phyloP scores from a whole-genome alignment of 2,329 filamentous ascomycete genomes.

The Sclerotinia glacialis region DNA sequence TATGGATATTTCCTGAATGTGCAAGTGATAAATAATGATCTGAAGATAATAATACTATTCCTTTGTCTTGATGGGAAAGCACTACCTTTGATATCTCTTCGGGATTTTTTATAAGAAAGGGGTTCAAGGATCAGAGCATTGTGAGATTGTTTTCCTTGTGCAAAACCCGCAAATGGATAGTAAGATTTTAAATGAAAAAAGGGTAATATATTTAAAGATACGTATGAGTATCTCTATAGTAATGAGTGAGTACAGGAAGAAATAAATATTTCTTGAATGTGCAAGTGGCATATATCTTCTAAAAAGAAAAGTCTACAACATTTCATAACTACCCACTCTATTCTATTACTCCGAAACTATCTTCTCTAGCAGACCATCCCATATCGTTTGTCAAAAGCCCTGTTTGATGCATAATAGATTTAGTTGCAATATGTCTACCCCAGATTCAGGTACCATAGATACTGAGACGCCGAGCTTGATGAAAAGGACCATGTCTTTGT shows the following conservation, averaged over 20 bases:
- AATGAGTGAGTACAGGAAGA: not conserved
- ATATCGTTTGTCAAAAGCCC: conserved; percentile 21
- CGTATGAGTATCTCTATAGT: not conserved
- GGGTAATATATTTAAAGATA: not conserved
- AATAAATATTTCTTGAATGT: not conserved
- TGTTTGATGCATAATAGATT: conserved; percentile 22
- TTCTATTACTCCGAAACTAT: not conserved
- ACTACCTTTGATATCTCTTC: not conserved
- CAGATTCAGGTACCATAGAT: conserved; percentile 19
- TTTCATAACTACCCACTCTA: conserved; percentile 3
- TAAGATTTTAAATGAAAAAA: not conserved
- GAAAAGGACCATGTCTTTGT: not conserved
- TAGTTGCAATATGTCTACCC: conserved; percentile 23
- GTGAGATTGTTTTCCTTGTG: not conserved
- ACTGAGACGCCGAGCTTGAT: conserved; percentile 7
- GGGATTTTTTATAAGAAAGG: not conserved
- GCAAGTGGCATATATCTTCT: not conserved
- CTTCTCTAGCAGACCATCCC: conserved; percentile 19
- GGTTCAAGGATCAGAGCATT: not conserved
- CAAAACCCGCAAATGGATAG: not conserved
- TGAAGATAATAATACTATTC: not conserved
- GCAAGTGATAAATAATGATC: not conserved
- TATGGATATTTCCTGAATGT: not conserved
- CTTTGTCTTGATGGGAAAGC: not conserved
- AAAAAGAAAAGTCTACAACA: not conserved